phyloP scores from a whole-genome alignment of 345 rosid species.

The Raphanus raphanistrum region DNA sequence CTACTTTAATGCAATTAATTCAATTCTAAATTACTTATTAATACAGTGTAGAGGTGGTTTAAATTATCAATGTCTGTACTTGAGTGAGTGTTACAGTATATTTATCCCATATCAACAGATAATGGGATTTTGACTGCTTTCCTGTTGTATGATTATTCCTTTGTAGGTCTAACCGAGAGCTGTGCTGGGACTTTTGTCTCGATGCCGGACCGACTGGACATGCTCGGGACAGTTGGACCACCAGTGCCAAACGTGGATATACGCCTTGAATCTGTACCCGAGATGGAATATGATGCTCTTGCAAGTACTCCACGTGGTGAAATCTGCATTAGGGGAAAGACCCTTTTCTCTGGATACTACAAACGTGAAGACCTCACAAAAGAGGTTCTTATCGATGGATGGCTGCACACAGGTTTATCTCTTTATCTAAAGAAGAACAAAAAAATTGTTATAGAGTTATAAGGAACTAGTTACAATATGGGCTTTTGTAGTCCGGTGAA shows the following conservation, averaged over 20 bases:
- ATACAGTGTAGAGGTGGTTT: constrained; percentile 9
- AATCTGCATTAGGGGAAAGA: constrained; percentile 76
- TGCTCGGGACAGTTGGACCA: constrained; percentile 95
- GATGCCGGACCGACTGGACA: constrained; percentile 65
- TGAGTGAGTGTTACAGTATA: too few relatives aligned
- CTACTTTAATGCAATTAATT: not conserved
- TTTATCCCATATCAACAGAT: constrained; percentile 2
- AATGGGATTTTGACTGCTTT: constrained; percentile 14
- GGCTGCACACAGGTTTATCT: constrained; percentile 87
- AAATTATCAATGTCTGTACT: not conserved
- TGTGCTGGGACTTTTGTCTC: constrained; percentile 95
- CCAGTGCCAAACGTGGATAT: constrained; percentile 95
- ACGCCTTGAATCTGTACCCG: constrained; percentile 90
- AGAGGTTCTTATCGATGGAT: constrained; percentile 87
- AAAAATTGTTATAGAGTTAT: not conserved
- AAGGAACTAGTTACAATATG: not conserved
- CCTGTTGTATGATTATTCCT: not conserved
- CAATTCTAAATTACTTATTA: not conserved
- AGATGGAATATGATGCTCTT: constrained; percentile 91
- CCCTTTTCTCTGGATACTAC: constrained; percentile 84
- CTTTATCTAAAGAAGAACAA: not conserved
- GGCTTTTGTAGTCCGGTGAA: not conserved
- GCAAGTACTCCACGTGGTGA: constrained; percentile 79
- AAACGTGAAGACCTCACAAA: constrained; percentile 88
- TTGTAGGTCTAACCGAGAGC: constrained; percentile 90